phyloP scores from a whole-genome alignment of 257 asterid genomes.

The Sherardia arvensis region DNA sequence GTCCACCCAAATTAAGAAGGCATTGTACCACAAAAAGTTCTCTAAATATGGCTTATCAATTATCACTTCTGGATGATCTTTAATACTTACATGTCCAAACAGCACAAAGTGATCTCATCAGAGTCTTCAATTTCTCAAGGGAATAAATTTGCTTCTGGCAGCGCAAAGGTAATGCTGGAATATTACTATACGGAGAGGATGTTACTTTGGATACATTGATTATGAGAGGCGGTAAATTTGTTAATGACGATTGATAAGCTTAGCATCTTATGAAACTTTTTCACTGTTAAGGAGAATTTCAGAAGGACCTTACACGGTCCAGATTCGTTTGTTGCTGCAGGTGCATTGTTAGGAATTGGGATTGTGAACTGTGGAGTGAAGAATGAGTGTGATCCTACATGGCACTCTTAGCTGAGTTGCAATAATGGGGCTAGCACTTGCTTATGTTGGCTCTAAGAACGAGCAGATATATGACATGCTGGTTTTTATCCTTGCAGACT shows the following conservation, averaged over 20 bases:
- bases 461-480: conserved; percentile 63
- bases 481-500: conserved; percentile 65
- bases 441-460: conserved; percentile 90
- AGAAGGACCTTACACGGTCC: conserved; percentile 77
- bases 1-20: no score
- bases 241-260: conserved; percentile 71
- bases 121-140: no score
- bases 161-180: no score
- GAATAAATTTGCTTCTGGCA: no score
- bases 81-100: no score
- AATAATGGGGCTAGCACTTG: conserved; percentile 95
- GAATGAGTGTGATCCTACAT: conserved; percentile 94
- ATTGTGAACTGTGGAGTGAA: conserved; percentile 70
- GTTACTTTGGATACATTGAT: no score
- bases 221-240: conserved; percentile 38
- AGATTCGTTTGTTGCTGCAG: conserved; percentile 65
- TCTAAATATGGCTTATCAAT: no score
- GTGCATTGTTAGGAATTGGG: conserved; percentile 89
- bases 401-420: conserved; percentile 86
- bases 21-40: no score
- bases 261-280: conserved; percentile 63
- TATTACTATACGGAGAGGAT: no score
- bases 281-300: conserved; percentile 60
- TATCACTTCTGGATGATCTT: no score
- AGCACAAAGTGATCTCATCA: no score